These are phyloP conservation scores for Eimeria sp. DNA, from an alignment of 169 alveolate genomes.

Conservation along the genomic window DNA sequence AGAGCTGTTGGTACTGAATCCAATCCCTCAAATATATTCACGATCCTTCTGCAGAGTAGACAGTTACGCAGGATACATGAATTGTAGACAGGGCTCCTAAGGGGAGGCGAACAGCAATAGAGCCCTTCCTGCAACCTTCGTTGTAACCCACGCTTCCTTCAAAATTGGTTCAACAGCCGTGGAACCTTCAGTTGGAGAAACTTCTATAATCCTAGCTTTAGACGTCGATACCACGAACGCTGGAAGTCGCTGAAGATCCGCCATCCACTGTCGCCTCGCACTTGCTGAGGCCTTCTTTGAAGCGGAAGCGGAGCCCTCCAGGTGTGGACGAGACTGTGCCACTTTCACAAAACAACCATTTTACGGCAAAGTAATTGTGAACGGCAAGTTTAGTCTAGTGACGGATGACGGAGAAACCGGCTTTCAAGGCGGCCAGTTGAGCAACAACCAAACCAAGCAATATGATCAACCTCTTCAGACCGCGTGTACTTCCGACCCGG, in stretches of 20 bases:
- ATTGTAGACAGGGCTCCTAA: background rate
- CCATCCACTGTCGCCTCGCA: conserved; percentile 23
- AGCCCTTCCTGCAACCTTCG: background rate
- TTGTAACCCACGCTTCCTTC: conserved; percentile 42
- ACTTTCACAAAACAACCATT: conserved; percentile 8
- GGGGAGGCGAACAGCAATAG: background rate
- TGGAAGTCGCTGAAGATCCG: conserved; percentile 18
- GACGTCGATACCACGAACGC: conserved; percentile 45
- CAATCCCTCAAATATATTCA: conserved; percentile 37
- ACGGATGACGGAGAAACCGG: background rate
- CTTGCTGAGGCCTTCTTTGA: conserved; percentile 43
- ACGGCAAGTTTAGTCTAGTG: background rate
- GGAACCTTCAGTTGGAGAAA: background rate
- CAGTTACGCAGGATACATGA: background rate
- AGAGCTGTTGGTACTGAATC: conserved; percentile 40
- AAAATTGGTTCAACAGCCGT: background rate
- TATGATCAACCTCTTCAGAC: background rate
- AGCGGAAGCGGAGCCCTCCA: conserved; percentile 9
- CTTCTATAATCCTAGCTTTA: conserved; percentile 28
- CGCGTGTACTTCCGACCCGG: background rate
- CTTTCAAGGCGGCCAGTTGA: background rate
- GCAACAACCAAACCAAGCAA: background rate
- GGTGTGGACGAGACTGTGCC: background rate
- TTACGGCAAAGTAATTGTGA: background rate
- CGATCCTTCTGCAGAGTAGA: background rate